Percentiles rank a stretch among this genome's conserved stretches.
Evolutionary conservation across 805 yeast species (phyloP).

Genomic region (Lachancea kluyveri): DNA sequence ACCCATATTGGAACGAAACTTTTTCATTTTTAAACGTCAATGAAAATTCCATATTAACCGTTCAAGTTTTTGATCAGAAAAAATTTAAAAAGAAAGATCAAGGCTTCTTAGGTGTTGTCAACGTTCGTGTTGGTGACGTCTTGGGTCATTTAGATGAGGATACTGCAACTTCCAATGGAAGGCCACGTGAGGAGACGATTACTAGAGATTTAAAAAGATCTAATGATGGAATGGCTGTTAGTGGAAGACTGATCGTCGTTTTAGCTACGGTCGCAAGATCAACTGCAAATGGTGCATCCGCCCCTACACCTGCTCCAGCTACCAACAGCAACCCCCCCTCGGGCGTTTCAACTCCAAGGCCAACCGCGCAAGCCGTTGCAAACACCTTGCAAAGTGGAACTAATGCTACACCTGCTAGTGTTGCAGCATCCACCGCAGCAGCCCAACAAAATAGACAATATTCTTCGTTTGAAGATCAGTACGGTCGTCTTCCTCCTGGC

Average conservation of each 20-base stretch:
- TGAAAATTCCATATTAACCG: constrained; percentile 79
- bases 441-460: constrained; percentile 53
- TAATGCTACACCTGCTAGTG: constrained; percentile 17
- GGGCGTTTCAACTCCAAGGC: constrained; percentile 20
- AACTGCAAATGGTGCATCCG: constrained; percentile 19
- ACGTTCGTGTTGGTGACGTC: constrained; percentile 83
- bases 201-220: constrained; percentile 89
- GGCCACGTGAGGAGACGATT: constrained; percentile 65
- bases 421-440: constrained; percentile 22
- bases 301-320: constrained; percentile 13
- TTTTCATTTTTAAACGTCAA: constrained; percentile 68
- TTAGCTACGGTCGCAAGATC: constrained; percentile 35
- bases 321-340: constrained; percentile 13
- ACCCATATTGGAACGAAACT: constrained; percentile 97
- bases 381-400: constrained; percentile 26
- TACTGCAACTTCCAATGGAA: constrained; percentile 24
- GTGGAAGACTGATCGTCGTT: constrained; percentile 82
- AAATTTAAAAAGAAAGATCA: constrained; percentile 98
- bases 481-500: constrained; percentile 94
- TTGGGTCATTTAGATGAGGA: constrained; percentile 50
- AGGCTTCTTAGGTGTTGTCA: constrained; percentile 95
- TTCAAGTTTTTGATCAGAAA: constrained; percentile 95
- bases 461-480: constrained; percentile 94
- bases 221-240: constrained; percentile 86
- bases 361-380: constrained; percentile 27